These are phyloP conservation scores for Sapria himalayana DNA, from an alignment of 345 rosid species.

Conservation along the genomic window DNA sequence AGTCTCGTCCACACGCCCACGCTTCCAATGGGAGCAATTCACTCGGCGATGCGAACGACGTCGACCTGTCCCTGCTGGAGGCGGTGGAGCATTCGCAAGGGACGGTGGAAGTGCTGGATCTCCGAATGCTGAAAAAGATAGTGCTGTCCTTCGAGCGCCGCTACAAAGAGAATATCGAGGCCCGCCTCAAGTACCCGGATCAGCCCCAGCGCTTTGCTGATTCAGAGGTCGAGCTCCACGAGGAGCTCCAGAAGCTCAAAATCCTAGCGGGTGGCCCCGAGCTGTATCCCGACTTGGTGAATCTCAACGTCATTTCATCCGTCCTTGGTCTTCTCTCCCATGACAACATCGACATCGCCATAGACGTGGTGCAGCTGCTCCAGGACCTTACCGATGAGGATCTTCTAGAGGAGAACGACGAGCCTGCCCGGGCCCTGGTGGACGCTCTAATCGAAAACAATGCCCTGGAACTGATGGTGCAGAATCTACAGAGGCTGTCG, in stretches of 20 bases:
- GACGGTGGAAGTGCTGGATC: slow-evolving; percentile 50
- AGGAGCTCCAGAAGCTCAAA: slow-evolving; percentile 72
- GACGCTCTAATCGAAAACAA: slow-evolving; percentile 62
- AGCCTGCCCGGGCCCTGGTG: slow-evolving; percentile 50
- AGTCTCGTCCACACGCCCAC: no score
- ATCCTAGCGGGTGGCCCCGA: slow-evolving; percentile 87
- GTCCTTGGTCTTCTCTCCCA: slow-evolving; percentile 64
- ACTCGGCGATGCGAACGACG: slow-evolving; percentile 10
- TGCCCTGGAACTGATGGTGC: slow-evolving; percentile 72
- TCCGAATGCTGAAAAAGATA: slow-evolving; percentile 56
- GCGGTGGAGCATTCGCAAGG: slow-evolving; percentile 58
- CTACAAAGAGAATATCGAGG: slow-evolving; percentile 84
- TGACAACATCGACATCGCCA: slow-evolving; percentile 69
- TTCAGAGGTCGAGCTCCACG: slow-evolving; percentile 70
- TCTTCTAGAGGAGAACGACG: slow-evolving; percentile 70
- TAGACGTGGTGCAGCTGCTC: slow-evolving; percentile 72
- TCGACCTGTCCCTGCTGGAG: slow-evolving; percentile 68
- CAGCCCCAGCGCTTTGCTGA: slow-evolving; percentile 83
- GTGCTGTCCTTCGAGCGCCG: slow-evolving; percentile 95
- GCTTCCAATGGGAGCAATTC: slow-evolving; percentile 5
- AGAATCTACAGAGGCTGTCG: slow-evolving; percentile 66
- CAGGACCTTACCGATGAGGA: slow-evolving; percentile 91
- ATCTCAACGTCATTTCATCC: slow-evolving; percentile 51
- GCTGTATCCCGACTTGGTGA: slow-evolving; percentile 73
- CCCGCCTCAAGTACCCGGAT: slow-evolving; percentile 84